Conservation (phyloP, 306 rosid species). For the Cicer cuneatum region DNA sequence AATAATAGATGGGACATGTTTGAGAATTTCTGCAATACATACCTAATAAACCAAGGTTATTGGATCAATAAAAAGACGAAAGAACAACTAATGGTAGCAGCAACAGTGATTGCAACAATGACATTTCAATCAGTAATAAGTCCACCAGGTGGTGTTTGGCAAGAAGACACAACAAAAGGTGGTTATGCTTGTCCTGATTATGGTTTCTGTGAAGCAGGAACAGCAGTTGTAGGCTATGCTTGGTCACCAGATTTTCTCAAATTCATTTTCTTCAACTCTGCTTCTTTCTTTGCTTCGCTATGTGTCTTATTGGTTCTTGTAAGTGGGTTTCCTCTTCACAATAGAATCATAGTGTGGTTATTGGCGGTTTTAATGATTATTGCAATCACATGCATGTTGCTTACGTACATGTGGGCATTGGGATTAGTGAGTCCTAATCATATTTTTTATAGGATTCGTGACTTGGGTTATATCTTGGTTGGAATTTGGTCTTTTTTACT, state of each 20-base stretch:
- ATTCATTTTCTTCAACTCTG: constrained; percentile 39
- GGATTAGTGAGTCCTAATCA: constrained; percentile 41
- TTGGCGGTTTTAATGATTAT: constrained; percentile 37
- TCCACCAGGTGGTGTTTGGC: constrained; percentile 58
- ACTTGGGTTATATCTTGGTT: background rate
- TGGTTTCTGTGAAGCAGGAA: constrained; percentile 48
- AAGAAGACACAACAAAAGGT: background rate
- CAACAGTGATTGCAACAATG: constrained; percentile 52
- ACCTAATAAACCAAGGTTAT: constrained; percentile 26
- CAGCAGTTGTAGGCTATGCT: constrained; percentile 33
- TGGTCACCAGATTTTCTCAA: background rate
- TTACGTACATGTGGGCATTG: constrained; percentile 34
- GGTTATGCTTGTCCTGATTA: background rate
- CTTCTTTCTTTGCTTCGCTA: constrained; percentile 47
- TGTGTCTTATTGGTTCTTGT: constrained; percentile 45
- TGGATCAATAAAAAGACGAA: constrained; percentile 37
- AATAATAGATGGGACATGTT: constrained; percentile 8
- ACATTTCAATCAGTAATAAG: constrained; percentile 46
- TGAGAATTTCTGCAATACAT: constrained; percentile 35
- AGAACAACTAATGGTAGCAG: constrained; percentile 43
- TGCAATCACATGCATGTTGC: constrained; percentile 40
- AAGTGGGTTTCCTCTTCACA: constrained; percentile 46
- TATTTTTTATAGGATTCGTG: background rate
- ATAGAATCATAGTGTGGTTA: constrained; percentile 37
- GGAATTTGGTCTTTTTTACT: constrained; percentile 27